These are phyloP conservation scores for Gloeostereum incarnatum DNA, from an alignment of 768 basidiomycete species.

Conservation along the genomic window DNA sequence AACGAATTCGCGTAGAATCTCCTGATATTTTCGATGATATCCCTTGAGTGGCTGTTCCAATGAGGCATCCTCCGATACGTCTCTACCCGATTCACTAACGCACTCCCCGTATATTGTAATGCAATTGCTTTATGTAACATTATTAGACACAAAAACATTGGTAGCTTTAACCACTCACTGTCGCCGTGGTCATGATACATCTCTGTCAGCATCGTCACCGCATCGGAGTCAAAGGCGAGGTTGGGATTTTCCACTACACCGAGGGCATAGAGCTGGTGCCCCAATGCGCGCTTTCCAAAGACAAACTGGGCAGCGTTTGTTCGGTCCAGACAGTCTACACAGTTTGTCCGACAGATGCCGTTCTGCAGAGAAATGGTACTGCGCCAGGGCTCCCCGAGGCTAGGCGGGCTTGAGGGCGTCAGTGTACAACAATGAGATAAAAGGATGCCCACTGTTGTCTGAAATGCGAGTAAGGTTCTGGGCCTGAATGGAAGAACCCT, in stretches of 20 bases:
- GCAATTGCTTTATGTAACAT: constrained; percentile 58
- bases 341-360: constrained; percentile 90
- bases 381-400: no score
- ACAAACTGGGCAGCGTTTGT: constrained; percentile 97
- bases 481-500: constrained; percentile 91
- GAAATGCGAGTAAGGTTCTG: constrained; percentile 72
- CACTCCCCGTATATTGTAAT: constrained; percentile 93
- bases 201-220: constrained; percentile 93
- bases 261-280: constrained; percentile 91
- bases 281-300: constrained; percentile 89
- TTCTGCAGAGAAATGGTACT: constrained; percentile 74
- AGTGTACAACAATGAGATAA: no score
- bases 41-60: constrained; percentile 95
- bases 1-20: constrained; percentile 94
- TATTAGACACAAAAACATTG: background rate
- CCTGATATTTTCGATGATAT: constrained; percentile 91
- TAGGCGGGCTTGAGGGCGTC: no score
- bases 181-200: constrained; percentile 99
- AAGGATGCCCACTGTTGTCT: no score
- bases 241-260: constrained; percentile 79
- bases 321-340: constrained; percentile 93
- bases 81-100: constrained; percentile 92
- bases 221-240: constrained; percentile 87
- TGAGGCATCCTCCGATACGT: constrained; percentile 93
- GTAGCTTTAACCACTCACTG: constrained; percentile 39